Percentiles rank a stretch among this genome's conserved stretches.
Conservation (phyloP, 352 stramenopile species). For the Globisporangium cylindrosporum region DNA sequence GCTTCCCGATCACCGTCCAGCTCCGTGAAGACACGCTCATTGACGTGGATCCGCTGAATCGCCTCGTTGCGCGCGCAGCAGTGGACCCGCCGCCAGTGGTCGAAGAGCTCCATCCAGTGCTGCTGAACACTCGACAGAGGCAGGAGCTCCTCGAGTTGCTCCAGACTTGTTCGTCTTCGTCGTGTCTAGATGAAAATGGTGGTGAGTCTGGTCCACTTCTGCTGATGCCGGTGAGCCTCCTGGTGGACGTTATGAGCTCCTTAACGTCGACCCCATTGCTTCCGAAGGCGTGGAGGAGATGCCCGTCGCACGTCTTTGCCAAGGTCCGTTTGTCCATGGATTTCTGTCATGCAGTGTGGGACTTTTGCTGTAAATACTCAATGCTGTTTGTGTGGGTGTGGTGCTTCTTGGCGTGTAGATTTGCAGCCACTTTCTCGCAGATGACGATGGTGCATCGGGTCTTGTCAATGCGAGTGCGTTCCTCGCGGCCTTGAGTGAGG, state of each 20-base stretch:
- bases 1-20: slow-evolving; percentile 55
- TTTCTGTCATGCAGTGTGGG: not conserved
- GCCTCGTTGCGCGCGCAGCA: slow-evolving; percentile 31
- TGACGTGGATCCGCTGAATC: slow-evolving; percentile 27
- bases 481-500: slow-evolving; percentile 27
- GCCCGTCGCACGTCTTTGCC: slow-evolving; percentile 37
- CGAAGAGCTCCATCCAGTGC: slow-evolving; percentile 39
- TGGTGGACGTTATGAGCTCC: slow-evolving; percentile 35
- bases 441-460: slow-evolving; percentile 6
- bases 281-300: slow-evolving; percentile 37
- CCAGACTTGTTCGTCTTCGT: not conserved
- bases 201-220: not conserved
- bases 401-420: slow-evolving; percentile 22
- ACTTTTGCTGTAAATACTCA: not conserved
- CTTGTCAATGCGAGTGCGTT: slow-evolving; percentile 41
- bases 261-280: slow-evolving; percentile 33
- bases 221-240: slow-evolving; percentile 22
- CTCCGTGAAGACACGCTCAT: slow-evolving; percentile 57
- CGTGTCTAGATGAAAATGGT: slow-evolving; percentile 14
- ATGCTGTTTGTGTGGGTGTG: not conserved
- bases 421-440: slow-evolving; percentile 29
- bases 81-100: slow-evolving; percentile 37
- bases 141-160: slow-evolving; percentile 25
- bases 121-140: slow-evolving; percentile 46
- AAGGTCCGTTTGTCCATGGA: slow-evolving; percentile 29